Percentiles rank a stretch among this genome's conserved stretches.
Conservation (phyloP, 805 yeast genomes). For the Metschnikowia kunwiensis region DNA sequence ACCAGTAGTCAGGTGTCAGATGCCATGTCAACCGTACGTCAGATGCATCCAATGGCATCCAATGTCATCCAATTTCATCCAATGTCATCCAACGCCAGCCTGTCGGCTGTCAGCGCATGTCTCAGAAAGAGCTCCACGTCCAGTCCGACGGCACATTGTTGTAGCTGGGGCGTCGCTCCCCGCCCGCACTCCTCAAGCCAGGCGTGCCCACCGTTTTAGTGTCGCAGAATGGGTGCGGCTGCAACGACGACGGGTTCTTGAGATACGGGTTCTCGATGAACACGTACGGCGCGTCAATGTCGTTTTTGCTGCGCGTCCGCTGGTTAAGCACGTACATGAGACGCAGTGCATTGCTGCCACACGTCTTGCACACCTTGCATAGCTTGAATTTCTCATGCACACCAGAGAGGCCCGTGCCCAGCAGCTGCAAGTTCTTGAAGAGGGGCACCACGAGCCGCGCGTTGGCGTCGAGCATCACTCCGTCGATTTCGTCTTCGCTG, state of each 20-base stretch:
- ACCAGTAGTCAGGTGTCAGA: no score
- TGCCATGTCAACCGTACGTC: no score
- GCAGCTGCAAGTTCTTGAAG: conserved; percentile 20
- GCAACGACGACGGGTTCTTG: conserved; percentile 3
- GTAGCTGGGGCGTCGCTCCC: conserved; percentile 6
- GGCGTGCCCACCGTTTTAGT: conserved; percentile 1
- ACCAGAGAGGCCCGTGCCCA: conserved; percentile 5
- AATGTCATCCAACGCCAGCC: no score
- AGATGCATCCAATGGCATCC: no score
- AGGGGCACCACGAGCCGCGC: conserved; percentile 40
- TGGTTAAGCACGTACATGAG: conserved; percentile 31
- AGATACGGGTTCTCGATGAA: conserved; percentile 36
- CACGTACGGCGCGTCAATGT: conserved; percentile 22
- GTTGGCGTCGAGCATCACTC: conserved; percentile 16
- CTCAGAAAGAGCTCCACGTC: conserved; percentile 52
- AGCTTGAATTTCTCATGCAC: conserved; percentile 14
- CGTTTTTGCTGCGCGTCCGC: conserved; percentile 15
- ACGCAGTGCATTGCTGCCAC: conserved; percentile 18
- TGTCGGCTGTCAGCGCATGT: no score
- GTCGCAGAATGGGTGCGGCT: conserved; percentile 7
- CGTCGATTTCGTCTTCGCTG: conserved; percentile 9
- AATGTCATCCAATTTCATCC: no score
- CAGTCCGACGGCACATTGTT: conserved; percentile 34
- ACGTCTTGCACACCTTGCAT: conserved; percentile 20
- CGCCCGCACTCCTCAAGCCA: neutral